These are phyloP conservation scores for Apiotrichum brassicae DNA, from an alignment of 1,284 basidiomycete species.

Conservation along the genomic window DNA sequence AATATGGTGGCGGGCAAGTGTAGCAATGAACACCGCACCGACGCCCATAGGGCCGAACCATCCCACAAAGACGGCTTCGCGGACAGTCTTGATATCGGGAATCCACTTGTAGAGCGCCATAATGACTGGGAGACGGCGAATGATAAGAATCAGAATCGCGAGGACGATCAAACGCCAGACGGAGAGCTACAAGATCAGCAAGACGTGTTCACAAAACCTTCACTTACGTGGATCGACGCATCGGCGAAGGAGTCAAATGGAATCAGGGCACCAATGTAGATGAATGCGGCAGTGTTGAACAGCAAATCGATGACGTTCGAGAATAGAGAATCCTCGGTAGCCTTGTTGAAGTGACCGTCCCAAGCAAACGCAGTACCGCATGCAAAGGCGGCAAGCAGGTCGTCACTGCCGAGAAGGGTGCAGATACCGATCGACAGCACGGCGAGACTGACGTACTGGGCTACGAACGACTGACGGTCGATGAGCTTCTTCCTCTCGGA, in stretches of 20 bases:
- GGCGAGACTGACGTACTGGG: slow-evolving; percentile 77
- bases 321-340: slow-evolving; percentile 92
- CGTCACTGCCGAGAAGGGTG: slow-evolving; percentile 84
- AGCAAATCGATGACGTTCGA: slow-evolving; percentile 83
- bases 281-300: slow-evolving; percentile 85
- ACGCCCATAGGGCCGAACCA: slow-evolving; percentile 87
- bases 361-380: slow-evolving; percentile 96
- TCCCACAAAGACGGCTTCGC: slow-evolving; percentile 71
- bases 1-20: slow-evolving; percentile 67
- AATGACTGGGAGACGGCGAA: slow-evolving; percentile 77
- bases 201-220: neutral
- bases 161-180: slow-evolving; percentile 78
- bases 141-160: slow-evolving; percentile 66
- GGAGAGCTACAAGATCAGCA: slow-evolving; percentile 48
- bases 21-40: slow-evolving; percentile 83
- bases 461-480: slow-evolving; percentile 90
- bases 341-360: slow-evolving; percentile 97
- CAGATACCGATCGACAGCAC: slow-evolving; percentile 74
- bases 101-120: slow-evolving; percentile 78
- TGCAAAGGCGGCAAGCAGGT: slow-evolving; percentile 86
- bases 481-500: slow-evolving; percentile 83
- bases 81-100: slow-evolving; percentile 84
- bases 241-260: slow-evolving; percentile 75
- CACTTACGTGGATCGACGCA: slow-evolving; percentile 52
- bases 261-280: slow-evolving; percentile 92